Base-by-base conservation (phyloP, 2,329 filamentous ascomycete species). In the Sordariomycetes sp. region DNA sequence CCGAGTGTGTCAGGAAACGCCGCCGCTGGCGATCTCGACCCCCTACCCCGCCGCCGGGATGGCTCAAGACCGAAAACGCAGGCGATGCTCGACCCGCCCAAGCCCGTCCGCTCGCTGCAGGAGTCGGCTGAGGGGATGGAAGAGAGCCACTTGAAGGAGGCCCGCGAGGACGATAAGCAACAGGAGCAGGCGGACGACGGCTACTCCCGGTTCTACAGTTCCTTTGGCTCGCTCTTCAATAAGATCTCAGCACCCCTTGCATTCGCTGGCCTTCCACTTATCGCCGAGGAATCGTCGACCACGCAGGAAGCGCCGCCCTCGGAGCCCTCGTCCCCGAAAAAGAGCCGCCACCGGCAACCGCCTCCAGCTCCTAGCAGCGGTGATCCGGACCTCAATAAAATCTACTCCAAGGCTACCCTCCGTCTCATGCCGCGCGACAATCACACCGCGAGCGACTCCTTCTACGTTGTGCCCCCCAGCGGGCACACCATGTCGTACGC, bases 401-500 rank as follows among this genome's bases (percentile, higher is more conserved):
- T 96, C 34, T 95, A 95, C 69, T 96, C 91, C 48, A 86, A 85
- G 63, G 90, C 93, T 14, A 90, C 93, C 3, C 79, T 97, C 58
- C 82, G 87, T 56, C 90, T 92, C 1, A 79, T 96, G 50, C 80
- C 84, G 22, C 85, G 89, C 59, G 86, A 87, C 34, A 83, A 83
- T 0, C 79, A 85, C 32, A 79, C 79, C 18, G 75, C 81, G 18
- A 82, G 79, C 60, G 88, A 89, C 65, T 94, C 89, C 10, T 99
- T 99, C 74, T 97, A 97, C 69, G 88, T 97, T 1, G 94, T 99
- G 1, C 94, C 93, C 3, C 89, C 89, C 0, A 90, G 89, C 20
- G 93, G 94, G 5, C 91, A 93, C 62, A 97, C 91, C 2, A 87
- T 92, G 60, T 94, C 91, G 0, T 99, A 97, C 67, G 92, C 94